Evolutionary conservation across 305 asterid genomes (phyloP), one percentile per base, ranked within the genome.

Genomic region (Fraxinus nigra): DNA sequence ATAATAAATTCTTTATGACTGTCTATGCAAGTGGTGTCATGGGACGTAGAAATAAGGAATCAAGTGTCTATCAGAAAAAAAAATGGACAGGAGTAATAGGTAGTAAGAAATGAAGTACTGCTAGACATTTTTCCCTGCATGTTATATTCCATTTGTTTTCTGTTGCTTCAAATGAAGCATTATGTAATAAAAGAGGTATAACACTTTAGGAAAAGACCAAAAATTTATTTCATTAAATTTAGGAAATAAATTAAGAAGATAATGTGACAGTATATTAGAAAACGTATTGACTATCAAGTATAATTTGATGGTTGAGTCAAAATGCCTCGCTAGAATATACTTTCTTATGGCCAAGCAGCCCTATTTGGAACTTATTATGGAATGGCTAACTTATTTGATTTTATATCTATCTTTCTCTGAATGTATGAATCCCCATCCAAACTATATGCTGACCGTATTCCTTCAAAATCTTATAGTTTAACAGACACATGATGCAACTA

Each of bases 221-320:
- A 20, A 18, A 18, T 20, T 32, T 33, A 9, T 20, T 40, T 34
- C 20, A 20, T 34, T 59, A 16, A n/a, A 34, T 3, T 6, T 18
- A 40, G 35, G 18, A n/a, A 35, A 80, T n/a, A 76, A 46, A 13
- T 61, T 26, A 30, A n/a, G 14, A 40, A 40, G 70, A 63, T 10
- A 26, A 59, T 20, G 28, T 20, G 11, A 59, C 72, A 9, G 22
- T 65, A 65, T 26, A 70, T 24, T 48, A 84, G 65, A 78, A 30
- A 67, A 76, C 67, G 20, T 34, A 43, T 35, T 46, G 18, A 80
- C 70, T 22, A 13, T 38, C 43, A 70, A 40, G 72, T 35, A 70
- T 70, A 38, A 51, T 43, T 80, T 80, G 82, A 72, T 61, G 82
- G 74, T 65, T 6, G 22, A 40, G 75, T 76, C 22, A n/a, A 37